These are phyloP conservation scores for Microcyclospora tardicrescens DNA, from an alignment of 2,329 filamentous ascomycete species.

Conservation along the genomic window DNA sequence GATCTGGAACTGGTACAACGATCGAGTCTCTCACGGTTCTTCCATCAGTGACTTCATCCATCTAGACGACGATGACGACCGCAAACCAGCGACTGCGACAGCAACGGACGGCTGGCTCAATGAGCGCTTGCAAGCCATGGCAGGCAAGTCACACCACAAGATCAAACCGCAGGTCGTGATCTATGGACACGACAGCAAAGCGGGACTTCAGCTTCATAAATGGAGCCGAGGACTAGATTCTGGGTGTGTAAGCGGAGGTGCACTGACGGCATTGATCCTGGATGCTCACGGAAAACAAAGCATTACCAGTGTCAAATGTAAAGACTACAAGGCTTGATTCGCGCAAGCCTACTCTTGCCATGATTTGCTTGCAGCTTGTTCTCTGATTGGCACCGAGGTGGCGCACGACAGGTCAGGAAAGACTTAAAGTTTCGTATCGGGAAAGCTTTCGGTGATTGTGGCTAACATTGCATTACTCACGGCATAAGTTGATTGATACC, in stretches of 20 bases:
- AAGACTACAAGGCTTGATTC: conserved; percentile 15
- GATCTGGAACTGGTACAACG: conserved; percentile 23
- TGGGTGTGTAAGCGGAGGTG: conserved; percentile 62
- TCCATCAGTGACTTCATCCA: conserved; percentile 11
- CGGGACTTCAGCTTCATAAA: conserved; percentile 51
- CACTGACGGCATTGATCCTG: conserved; percentile 66
- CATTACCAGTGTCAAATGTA: conserved; percentile 29
- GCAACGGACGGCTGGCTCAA: conserved; percentile 2
- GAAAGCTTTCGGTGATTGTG: neutral
- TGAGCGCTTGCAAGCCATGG: conserved; percentile 9
- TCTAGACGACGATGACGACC: conserved; percentile 4
- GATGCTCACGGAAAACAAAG: conserved; percentile 35
- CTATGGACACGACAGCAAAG: conserved; percentile 75
- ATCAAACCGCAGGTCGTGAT: conserved; percentile 51
- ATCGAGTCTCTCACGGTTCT: conserved; percentile 13
- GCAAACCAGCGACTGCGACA: conserved; percentile 2
- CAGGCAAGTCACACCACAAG: conserved; percentile 11
- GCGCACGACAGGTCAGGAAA: too few species aligned
- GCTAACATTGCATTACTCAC: too few species aligned
- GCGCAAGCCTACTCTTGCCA: too few species aligned
- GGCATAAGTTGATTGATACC: too few species aligned
- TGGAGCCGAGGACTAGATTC: conserved; percentile 81
- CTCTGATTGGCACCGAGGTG: too few species aligned
- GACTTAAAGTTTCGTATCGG: neutral
- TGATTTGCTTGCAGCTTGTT: too few species aligned